A percentile compares a stretch with the other conserved stretches of the same genome.
phyloP scores from a whole-genome alignment of 495 filamentous ascomycete species.

The Penicillium pulvis region DNA sequence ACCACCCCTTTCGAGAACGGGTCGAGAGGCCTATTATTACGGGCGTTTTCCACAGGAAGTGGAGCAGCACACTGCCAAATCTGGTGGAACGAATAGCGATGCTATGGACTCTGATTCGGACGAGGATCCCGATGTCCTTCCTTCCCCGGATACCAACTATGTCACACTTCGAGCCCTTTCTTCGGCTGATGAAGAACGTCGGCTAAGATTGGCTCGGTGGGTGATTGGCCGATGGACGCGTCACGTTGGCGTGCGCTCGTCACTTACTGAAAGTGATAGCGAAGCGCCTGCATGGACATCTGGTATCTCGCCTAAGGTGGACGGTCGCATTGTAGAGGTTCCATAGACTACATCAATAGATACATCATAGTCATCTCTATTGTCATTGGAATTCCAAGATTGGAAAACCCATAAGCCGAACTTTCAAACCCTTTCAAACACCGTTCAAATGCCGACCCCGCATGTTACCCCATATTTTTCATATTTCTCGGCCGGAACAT shows the following conservation, averaged over 20 bases:
- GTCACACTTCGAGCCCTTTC: slow-evolving; percentile 42
- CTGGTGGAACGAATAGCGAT: slow-evolving; percentile 30
- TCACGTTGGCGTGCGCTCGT: slow-evolving; percentile 46
- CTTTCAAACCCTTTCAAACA: too few species aligned
- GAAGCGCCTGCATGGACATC: not conserved
- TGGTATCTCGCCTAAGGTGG: not conserved
- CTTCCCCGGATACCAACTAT: slow-evolving; percentile 42
- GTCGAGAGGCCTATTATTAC: slow-evolving; percentile 38
- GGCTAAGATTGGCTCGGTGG: slow-evolving; percentile 55
- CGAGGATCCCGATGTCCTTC: slow-evolving; percentile 44
- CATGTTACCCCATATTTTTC: too few species aligned
- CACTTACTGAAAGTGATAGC: not conserved
- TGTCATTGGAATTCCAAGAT: too few species aligned
- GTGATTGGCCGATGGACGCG: slow-evolving; percentile 76
- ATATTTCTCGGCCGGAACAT: too few species aligned
- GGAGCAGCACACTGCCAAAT: slow-evolving; percentile 31
- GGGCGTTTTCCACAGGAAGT: slow-evolving; percentile 47
- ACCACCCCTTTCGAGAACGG: slow-evolving; percentile 30
- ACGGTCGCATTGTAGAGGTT: not conserved
- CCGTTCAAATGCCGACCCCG: too few species aligned
- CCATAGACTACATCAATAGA: not conserved
- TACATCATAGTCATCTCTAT: too few species aligned
- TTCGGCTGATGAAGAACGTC: slow-evolving; percentile 41
- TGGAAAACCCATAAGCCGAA: too few species aligned
- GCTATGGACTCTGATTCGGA: slow-evolving; percentile 51